These are phyloP conservation scores for Pichia californica DNA, from an alignment of 805 yeast species.

Conservation along the genomic window DNA sequence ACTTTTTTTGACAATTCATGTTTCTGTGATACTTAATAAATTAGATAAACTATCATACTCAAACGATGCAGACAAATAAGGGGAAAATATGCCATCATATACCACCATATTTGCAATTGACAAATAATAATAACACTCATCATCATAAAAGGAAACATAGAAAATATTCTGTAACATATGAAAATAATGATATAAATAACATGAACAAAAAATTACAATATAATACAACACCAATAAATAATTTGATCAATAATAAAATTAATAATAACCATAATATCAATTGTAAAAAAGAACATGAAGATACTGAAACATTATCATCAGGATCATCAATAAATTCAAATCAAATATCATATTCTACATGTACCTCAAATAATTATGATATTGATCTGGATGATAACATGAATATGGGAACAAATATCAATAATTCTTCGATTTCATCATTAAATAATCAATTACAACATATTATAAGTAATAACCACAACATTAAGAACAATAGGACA, in stretches of 20 bases:
- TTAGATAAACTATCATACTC: no score
- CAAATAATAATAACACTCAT: no score
- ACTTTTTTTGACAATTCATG: no score
- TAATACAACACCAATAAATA: no score
- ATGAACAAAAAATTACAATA: no score
- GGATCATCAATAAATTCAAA: background rate
- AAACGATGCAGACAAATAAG: background rate
- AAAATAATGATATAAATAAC: background rate
- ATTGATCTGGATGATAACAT: background rate
- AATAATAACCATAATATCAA: background rate
- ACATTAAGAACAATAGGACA: background rate
- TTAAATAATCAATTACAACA: constrained; percentile 3
- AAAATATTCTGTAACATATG: background rate
- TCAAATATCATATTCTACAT: background rate
- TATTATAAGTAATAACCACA: background rate
- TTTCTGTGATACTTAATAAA: no score
- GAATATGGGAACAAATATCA: no score
- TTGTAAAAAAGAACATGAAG: background rate
- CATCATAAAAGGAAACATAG: background rate
- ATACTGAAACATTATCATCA: background rate
- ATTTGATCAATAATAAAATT: no score
- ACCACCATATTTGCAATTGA: background rate
- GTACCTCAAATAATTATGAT: background rate
- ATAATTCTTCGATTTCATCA: no score
- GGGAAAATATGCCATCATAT: background rate